A percentile compares a stretch with the other conserved stretches of the same genome.
phyloP scores from a whole-genome alignment of 768 basidiomycete species.

The Antrodiella citrinella region DNA sequence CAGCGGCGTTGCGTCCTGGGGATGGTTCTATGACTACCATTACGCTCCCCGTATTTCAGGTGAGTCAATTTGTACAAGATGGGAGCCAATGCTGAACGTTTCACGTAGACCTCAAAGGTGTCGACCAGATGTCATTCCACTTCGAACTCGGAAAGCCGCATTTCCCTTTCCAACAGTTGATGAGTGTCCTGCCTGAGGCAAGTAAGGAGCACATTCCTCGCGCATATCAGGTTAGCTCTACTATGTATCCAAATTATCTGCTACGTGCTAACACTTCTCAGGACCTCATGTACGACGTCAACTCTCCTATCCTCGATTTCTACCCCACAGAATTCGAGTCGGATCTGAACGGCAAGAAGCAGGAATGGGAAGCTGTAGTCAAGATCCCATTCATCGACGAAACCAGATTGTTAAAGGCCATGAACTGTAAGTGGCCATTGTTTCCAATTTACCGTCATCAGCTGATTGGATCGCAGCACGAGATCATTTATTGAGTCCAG shows the following conservation, averaged over 20 bases:
- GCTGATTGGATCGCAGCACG: slow-evolving; percentile 40
- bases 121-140: slow-evolving; percentile 76
- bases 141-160: slow-evolving; percentile 89
- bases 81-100: neutral
- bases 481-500: slow-evolving; percentile 66
- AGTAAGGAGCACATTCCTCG: slow-evolving; percentile 82
- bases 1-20: slow-evolving; percentile 93
- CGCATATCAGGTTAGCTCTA: slow-evolving; percentile 70
- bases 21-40: slow-evolving; percentile 99
- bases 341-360: slow-evolving; percentile 96
- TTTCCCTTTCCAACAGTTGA: slow-evolving; percentile 89
- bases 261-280: slow-evolving; percentile 22
- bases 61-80: slow-evolving; percentile 25
- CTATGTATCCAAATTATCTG: neutral
- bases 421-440: slow-evolving; percentile 55
- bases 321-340: slow-evolving; percentile 88
- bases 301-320: slow-evolving; percentile 88
- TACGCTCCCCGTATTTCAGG: slow-evolving; percentile 96
- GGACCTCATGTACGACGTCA: slow-evolving; percentile 84
- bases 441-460: neutral
- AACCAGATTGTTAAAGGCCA: slow-evolving; percentile 65
- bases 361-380: slow-evolving; percentile 97
- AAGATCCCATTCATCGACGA: slow-evolving; percentile 98
- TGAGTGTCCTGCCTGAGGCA: slow-evolving; percentile 93
- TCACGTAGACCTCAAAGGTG: slow-evolving; percentile 44